Conservation (phyloP, 495 filamentous ascomycete genomes). For the Penicillium psychrofluorescens region DNA sequence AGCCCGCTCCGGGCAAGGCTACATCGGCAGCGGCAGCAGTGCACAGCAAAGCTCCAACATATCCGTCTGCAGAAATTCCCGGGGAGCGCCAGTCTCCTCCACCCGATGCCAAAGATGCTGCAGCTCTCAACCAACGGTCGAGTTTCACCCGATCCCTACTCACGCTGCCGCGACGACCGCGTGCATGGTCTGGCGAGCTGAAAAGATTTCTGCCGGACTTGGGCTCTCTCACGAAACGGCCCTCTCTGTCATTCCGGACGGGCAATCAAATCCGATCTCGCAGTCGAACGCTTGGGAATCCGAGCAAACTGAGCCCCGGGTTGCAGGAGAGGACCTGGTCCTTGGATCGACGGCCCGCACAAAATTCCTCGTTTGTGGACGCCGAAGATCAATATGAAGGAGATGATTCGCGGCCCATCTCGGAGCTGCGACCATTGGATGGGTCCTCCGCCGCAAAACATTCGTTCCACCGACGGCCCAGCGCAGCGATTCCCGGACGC, state of each 20-base stretch:
- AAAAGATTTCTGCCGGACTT: constrained; percentile 39
- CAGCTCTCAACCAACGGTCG: constrained; percentile 13
- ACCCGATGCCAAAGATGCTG: constrained; percentile 6
- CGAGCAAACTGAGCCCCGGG: constrained; percentile 1
- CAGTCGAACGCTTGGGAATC: constrained; percentile 19
- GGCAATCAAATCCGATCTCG: constrained; percentile 20
- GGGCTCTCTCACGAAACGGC: constrained; percentile 35
- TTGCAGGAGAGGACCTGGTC: constrained; percentile 3
- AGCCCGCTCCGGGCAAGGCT: not conserved
- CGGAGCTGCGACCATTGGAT: constrained; percentile 24
- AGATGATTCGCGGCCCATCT: constrained; percentile 14
- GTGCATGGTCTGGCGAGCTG: constrained; percentile 35
- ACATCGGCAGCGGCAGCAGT: not conserved
- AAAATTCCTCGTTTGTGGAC: not conserved
- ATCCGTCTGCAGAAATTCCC: not conserved
- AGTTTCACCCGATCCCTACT: constrained; percentile 35
- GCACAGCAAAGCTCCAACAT: not conserved
- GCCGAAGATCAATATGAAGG: constrained; percentile 11
- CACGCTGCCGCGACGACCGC: constrained; percentile 32
- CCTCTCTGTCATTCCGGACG: constrained; percentile 39
- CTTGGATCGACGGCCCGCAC: constrained; percentile 2
- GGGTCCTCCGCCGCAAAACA: constrained; percentile 25
- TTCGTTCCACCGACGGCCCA: constrained; percentile 24
- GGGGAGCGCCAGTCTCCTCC: not conserved
- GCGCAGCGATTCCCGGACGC: constrained; percentile 12